phyloP scores from a whole-genome alignment of 2,329 filamentous ascomycete genomes.

The Gyromitra esculenta region DNA sequence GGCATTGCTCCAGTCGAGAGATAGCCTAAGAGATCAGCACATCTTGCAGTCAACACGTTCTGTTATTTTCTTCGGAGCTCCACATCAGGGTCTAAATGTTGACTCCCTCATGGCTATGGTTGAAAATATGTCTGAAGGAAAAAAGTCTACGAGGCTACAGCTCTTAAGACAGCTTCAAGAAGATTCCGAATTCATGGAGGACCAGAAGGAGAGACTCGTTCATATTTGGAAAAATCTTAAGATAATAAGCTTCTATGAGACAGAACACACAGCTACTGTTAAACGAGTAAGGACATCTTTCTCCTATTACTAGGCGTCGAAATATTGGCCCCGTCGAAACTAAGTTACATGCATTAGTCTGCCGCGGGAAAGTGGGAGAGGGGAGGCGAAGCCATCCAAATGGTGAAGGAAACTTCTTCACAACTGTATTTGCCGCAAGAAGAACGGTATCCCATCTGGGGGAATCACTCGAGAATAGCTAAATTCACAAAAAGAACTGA shows the following conservation, averaged over 20 bases:
- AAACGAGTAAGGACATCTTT: conserved; percentile 17
- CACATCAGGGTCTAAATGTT: conserved; percentile 29
- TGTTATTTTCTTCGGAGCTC: conserved; percentile 44
- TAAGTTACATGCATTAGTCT: not conserved
- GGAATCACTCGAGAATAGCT: conserved; percentile 42
- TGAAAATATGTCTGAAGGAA: conserved; percentile 12
- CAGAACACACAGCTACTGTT: conserved; percentile 26
- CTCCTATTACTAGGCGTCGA: not conserved
- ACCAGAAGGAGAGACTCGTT: conserved; percentile 31
- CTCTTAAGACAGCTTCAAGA: conserved; percentile 27
- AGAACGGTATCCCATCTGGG: conserved; percentile 24
- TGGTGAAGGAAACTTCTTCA: conserved; percentile 31
- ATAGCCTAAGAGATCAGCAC: conserved; percentile 16
- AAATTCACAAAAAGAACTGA: conserved; percentile 37
- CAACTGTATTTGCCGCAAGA: conserved; percentile 37
- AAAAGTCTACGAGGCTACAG: conserved; percentile 20
- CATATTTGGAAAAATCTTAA: conserved; percentile 28
- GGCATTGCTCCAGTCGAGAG: conserved; percentile 24
- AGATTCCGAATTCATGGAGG: conserved; percentile 42
- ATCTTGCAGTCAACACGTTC: conserved; percentile 37
- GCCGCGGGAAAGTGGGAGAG: conserved; percentile 25
- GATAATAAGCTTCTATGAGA: conserved; percentile 48
- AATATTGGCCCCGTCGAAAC: not conserved
- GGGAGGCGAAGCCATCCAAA: conserved; percentile 18
- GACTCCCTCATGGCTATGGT: conserved; percentile 37